These are phyloP conservation scores for Chlorella sp. DNA, from an alignment of 139 green algal genomes.

Conservation along the genomic window DNA sequence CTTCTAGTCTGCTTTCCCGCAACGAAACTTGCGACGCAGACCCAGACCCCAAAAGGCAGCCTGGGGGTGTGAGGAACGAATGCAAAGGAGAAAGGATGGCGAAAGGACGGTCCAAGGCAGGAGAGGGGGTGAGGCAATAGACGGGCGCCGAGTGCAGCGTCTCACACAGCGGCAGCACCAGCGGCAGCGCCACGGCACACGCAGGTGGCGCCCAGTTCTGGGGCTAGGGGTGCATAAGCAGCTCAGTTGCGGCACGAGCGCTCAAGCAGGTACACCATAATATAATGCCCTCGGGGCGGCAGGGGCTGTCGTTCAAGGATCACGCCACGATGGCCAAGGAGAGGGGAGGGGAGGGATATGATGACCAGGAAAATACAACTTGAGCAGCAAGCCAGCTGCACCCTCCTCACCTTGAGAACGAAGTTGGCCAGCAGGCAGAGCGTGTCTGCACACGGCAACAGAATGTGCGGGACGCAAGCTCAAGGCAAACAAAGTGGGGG, in stretches of 20 bases:
- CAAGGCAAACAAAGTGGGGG: background rate
- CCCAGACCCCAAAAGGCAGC: no score
- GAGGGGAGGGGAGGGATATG: background rate
- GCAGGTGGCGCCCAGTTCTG: background rate
- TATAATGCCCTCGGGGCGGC: no score
- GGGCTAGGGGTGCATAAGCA: background rate
- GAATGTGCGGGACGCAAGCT: no score
- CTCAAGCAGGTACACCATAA: background rate
- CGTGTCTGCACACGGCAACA: slow-evolving; percentile 21
- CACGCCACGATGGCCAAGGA: background rate
- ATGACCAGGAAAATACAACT: background rate
- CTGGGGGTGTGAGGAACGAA: no score
- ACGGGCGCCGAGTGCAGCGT: background rate
- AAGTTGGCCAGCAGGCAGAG: slow-evolving; percentile 51
- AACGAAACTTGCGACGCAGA: no score
- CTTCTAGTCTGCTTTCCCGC: no score
- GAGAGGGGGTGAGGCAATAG: background rate
- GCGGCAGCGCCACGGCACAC: background rate
- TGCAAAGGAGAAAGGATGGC: no score
- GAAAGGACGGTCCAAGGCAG: no score
- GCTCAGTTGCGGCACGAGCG: background rate
- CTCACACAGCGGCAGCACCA: background rate
- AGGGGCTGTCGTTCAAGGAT: background rate
- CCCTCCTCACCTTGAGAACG: slow-evolving; percentile 40
- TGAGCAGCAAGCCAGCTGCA: background rate